These are phyloP conservation scores for Pleurotus platypus DNA, from an alignment of 768 basidiomycete genomes.

Conservation along the genomic window DNA sequence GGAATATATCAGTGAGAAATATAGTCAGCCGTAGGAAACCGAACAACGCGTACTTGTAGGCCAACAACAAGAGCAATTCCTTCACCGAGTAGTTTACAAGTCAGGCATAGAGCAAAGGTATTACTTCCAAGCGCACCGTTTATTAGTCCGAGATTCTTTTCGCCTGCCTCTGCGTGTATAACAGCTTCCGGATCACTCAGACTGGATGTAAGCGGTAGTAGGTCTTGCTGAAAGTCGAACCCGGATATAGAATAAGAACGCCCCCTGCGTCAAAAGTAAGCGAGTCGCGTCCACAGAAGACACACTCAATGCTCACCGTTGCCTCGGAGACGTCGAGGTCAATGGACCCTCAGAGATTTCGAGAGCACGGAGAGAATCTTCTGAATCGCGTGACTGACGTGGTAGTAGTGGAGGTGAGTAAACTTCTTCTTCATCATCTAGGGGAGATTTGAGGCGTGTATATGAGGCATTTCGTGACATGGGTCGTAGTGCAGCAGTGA, in stretches of 20 bases:
- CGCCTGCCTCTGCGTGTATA: conserved; percentile 41
- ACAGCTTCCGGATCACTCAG: conserved; percentile 61
- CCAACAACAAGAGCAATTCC: conserved; percentile 87
- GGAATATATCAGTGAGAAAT: too few relatives aligned
- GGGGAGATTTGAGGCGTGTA: conserved; percentile 29
- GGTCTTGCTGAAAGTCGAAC: conserved; percentile 75
- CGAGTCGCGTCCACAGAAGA: background rate
- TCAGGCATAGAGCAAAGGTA: conserved; percentile 35
- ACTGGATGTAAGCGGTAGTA: conserved; percentile 76
- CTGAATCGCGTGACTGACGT: conserved; percentile 37
- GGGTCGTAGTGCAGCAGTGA: background rate
- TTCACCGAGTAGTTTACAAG: conserved; percentile 71
- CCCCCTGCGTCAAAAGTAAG: conserved; percentile 22
- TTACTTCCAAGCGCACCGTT: conserved; percentile 51
- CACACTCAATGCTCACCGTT: conserved; percentile 24
- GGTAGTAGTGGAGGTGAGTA: conserved; percentile 31
- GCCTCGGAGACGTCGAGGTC: conserved; percentile 24
- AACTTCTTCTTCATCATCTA: conserved; percentile 16
- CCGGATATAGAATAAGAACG: conserved; percentile 71
- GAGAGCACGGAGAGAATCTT: conserved; percentile 73
- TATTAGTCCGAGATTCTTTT: conserved; percentile 73
- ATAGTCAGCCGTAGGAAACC: too few relatives aligned
- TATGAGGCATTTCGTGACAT: conserved; percentile 7
- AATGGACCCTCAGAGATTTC: conserved; percentile 70
- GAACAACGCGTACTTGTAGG: conserved; percentile 54